Evolutionary conservation across 805 yeast species (phyloP), one percentile per base, ranked within the genome.

Genomic region (Pichia occidentalis): DNA sequence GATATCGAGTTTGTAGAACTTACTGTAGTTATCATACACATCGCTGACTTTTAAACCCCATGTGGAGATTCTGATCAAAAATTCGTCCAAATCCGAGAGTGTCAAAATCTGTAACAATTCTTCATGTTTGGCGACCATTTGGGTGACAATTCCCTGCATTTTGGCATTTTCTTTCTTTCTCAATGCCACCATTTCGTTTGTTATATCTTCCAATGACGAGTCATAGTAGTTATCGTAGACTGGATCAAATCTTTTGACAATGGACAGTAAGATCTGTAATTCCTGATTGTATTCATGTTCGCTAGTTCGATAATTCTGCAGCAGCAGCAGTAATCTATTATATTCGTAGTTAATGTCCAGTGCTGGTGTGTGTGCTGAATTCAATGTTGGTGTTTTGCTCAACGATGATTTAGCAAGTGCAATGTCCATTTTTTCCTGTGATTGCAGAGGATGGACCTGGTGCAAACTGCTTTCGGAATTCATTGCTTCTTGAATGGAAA

Each of bases 151-250:
- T 22, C 46, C 32, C 14, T 46, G 29, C 19, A 57, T 40, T 5
- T 38, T 39, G 7, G 39, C 17, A 36, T 58, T 57, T 42, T 48
- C 40, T 7, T 22, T 19, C 13, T 39, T 46, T 32, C 61, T 47
- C 10, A 23, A 14, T 17, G 35, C 38, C 1, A 49, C 44, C 36
- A 50, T 43, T 26, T 50, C 52, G 13, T 45, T 46, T 5, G 52
- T 41, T 10, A 50, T 47, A 31, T 59, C 60, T 24, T 52, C 51
- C 16, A 41, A 30, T 4, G 53, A 48, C n/a, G 39, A 51, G 37
- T 57, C 60, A 36, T 46, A 55, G 37, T 56, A 58, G 36, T 48
- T 51, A 40, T 57, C 49, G 43, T 44, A 54, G 20, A 51, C 47
- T 6, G 52, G 47, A 34, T 58, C 58, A 35, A 57, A 56, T 29